Evolutionary conservation across 495 filamentous ascomycete genomes (phyloP), one percentile per base, ranked within the genome.

Genomic region (Podospora comata): DNA sequence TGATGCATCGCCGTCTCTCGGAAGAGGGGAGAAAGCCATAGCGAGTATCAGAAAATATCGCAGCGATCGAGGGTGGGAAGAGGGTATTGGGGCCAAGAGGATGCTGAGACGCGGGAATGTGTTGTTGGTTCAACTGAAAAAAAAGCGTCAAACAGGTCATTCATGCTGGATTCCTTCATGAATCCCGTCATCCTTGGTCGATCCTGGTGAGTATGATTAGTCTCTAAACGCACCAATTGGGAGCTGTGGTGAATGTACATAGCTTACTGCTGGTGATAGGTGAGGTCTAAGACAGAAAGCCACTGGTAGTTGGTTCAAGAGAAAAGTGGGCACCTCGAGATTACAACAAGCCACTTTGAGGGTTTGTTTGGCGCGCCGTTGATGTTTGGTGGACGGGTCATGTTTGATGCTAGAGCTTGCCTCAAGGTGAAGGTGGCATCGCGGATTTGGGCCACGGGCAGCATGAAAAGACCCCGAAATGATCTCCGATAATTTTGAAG

Each of bases 401-500:
- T 61, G 28, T 28, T 28, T 61, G 28, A 61, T 61, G 5, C 16
- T 5, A 26, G 55, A 58, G n/a, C n/a, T 58, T 19, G 55, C n/a
- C n/a, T 7, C 28, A 63, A 57, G 18, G 59, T 39, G 28, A 67
- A 55, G 28, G 59, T 59, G 59, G 62, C 19, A 59, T 65, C 64
- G 28, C 15, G 58, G 28, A 18, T 62, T 23, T 44, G 65, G 19
- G 58, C 34, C 18, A 23, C 23, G 1, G 23, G 23, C 23, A 59
- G 64, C 58, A 71, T 64, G 28, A 66, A 58, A 55, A 68, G 48
- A 0, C 26, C 53, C 69, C 69, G 69, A 68, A 61, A 68, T 68
- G 62, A 71, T 30, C 57, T n/a, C 65, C 62, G 57, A 62, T 19
- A 63, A 48, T 48, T 48, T 48, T 48, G 30, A 63, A 20, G 61